These are phyloP conservation scores for Skeletonema costatum DNA, from an alignment of 108 stramenopile genomes.

Conservation along the genomic window DNA sequence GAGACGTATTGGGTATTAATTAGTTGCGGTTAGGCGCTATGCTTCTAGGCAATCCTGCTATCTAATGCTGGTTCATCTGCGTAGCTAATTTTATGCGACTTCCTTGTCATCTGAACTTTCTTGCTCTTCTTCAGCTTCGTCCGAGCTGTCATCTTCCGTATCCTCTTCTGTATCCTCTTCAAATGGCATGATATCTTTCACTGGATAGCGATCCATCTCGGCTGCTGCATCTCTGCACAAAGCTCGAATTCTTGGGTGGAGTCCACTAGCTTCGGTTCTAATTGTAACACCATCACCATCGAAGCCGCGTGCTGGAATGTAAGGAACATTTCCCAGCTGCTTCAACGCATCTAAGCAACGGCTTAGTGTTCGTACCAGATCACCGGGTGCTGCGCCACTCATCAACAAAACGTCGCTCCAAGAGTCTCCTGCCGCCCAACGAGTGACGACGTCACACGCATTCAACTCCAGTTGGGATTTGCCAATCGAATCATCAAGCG, in stretches of 20 bases:
- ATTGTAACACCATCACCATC: slow-evolving; percentile 33
- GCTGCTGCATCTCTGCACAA: slow-evolving; percentile 70
- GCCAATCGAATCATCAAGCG: slow-evolving; percentile 57
- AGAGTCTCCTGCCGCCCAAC: slow-evolving; percentile 77
- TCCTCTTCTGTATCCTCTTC: slow-evolving; percentile 45
- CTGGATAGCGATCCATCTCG: slow-evolving; percentile 80
- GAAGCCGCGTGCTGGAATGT: slow-evolving; percentile 52
- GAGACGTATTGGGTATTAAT: not conserved
- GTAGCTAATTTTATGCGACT: not conserved
- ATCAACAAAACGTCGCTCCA: slow-evolving; percentile 79
- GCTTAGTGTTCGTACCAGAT: slow-evolving; percentile 69
- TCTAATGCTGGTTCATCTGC: too few species aligned
- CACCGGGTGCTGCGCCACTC: slow-evolving; percentile 78
- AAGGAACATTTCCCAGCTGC: slow-evolving; percentile 73
- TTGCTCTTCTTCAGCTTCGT: not conserved
- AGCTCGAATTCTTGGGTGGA: slow-evolving; percentile 68
- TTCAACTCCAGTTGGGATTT: slow-evolving; percentile 65
- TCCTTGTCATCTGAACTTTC: not conserved
- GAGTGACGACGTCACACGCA: slow-evolving; percentile 73
- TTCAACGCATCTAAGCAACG: slow-evolving; percentile 82
- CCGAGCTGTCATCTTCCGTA: slow-evolving; percentile 3
- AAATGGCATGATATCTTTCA: slow-evolving; percentile 83
- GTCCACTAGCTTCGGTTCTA: slow-evolving; percentile 56
- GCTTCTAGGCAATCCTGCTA: too few species aligned
- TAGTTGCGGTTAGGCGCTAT: too few species aligned